phyloP scores from a whole-genome alignment of 1,139 yeast genomes.

The Kodamaea derodonti region DNA sequence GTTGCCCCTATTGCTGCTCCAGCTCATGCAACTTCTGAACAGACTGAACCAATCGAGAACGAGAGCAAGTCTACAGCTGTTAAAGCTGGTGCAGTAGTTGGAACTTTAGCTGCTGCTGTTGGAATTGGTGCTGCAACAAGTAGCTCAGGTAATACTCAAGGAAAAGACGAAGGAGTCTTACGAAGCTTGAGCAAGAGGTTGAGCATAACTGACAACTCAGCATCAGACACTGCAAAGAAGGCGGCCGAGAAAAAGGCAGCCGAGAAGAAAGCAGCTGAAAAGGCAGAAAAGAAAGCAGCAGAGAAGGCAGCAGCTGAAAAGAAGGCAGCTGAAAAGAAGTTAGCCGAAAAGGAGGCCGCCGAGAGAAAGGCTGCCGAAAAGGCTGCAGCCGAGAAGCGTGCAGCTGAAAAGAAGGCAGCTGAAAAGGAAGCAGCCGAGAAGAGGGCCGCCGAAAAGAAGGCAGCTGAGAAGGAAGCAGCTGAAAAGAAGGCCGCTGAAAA shows the following conservation, averaged over 20 bases:
- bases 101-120: constrained; percentile 7
- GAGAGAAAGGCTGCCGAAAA: neutral
- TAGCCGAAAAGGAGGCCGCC: neutral
- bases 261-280: constrained; percentile 4
- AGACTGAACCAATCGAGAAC: neutral
- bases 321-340: constrained; percentile 3
- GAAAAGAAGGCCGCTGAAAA: neutral
- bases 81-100: constrained; percentile 3
- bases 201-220: neutral
- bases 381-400: neutral
- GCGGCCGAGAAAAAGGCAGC: constrained; percentile 4
- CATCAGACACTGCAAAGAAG: too few species aligned
- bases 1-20: constrained; percentile 4
- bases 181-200: constrained; percentile 14
- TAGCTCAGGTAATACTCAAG: neutral
- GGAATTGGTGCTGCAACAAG: constrained; percentile 6
- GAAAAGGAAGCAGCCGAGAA: neutral
- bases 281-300: constrained; percentile 3
- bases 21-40: neutral
- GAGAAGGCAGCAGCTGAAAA: neutral
- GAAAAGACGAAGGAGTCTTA: constrained; percentile 20
- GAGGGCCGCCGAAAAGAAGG: neutral
- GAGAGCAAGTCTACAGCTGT: neutral
- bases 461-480: neutral
- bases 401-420: neutral